These are phyloP conservation scores for Lactuca saligna DNA, from an alignment of 129 eudicot species.

Conservation along the genomic window DNA sequence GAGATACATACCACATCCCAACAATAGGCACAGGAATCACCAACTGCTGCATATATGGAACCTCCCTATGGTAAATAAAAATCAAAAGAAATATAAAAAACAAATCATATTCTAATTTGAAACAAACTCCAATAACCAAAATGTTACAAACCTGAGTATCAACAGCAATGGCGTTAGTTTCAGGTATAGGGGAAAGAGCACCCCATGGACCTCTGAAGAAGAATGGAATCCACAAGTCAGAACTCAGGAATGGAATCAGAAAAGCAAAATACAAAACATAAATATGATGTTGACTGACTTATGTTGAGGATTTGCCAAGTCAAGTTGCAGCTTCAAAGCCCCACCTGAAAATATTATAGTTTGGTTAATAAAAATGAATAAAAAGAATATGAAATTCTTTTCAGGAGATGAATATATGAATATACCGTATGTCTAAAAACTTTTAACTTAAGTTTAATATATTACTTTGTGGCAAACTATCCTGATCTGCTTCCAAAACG, in stretches of 20 bases:
- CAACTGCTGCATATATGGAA: conserved; percentile 82
- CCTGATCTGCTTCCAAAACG: conserved; percentile 38
- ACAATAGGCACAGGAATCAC: conserved; percentile 93
- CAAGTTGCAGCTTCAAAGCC: conserved; percentile 58
- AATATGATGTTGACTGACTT: conserved; percentile 47
- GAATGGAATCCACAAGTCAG: conserved; percentile 20
- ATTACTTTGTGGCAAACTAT: conserved; percentile 46
- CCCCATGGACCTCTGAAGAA: conserved; percentile 93
- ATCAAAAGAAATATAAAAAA: not conserved
- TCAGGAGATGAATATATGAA: not conserved
- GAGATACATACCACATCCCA: conserved; percentile 92
- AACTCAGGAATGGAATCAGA: not conserved
- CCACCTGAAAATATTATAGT: conserved; percentile 41
- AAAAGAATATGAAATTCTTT: not conserved
- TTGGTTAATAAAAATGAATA: not conserved
- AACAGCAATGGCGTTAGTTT: conserved; percentile 91
- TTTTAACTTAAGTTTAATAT: not conserved
- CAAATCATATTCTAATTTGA: not conserved
- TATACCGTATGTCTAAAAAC: not conserved
- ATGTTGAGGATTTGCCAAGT: conserved; percentile 85
- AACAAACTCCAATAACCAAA: not conserved
- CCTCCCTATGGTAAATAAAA: conserved; percentile 49
- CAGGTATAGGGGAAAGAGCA: conserved; percentile 94
- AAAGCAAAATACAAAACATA: not conserved
- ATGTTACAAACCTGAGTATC: conserved; percentile 60